Evolutionary conservation across 2,329 filamentous ascomycete species (phyloP), one percentile per base, ranked within the genome.

Genomic region (Pseudocercospora ulei): DNA sequence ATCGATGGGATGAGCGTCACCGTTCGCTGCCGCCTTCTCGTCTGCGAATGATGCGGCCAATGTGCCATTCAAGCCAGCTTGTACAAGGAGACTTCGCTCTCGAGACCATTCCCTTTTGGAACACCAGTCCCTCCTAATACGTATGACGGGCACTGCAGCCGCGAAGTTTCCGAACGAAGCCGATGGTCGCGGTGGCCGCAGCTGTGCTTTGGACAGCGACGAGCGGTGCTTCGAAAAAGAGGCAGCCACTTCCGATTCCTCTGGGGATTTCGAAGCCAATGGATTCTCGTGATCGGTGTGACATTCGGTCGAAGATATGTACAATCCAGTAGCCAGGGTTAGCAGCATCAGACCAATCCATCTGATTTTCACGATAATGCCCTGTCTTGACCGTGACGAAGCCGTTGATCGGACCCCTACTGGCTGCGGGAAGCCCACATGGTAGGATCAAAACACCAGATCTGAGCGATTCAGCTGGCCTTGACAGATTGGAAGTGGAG

Each of bases 401-500:
- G 2, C 72, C 73, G 1, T 60, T 59, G 0, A 63, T 24, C 2
- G 73, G 62, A 20, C 64, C 68, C 1, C 62, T 56, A 5, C 65
- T 43, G 1, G 70, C 66, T 40, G 67, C 65, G 0, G 58, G 56
- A 3, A 64, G 46, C 11, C 59, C 74, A 25, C 78, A 71, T 0
- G 80, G 78, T 0, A 84, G 64, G 2, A 81, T 65, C 7, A 80
- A 69, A 0, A 79, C 49, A 51, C 68, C 69, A 0, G 75, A 81
- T n/a, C 65, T 64, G 20, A 81, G 62, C 0, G 78, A 75, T 0
- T 69, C 68, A 1, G 73, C 73, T 35, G 69, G n/a, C 69, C 2
- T 78, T 69, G 0, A 78, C 79, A 2, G 76, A 71, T 56, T 87
- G 82, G 38, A 83, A 78, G 60, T 79, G 86, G 0, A 85, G 66